Conservation (phyloP, 371 early-diverging fungal genomes). For the Cokeromyces recurvatus region DNA sequence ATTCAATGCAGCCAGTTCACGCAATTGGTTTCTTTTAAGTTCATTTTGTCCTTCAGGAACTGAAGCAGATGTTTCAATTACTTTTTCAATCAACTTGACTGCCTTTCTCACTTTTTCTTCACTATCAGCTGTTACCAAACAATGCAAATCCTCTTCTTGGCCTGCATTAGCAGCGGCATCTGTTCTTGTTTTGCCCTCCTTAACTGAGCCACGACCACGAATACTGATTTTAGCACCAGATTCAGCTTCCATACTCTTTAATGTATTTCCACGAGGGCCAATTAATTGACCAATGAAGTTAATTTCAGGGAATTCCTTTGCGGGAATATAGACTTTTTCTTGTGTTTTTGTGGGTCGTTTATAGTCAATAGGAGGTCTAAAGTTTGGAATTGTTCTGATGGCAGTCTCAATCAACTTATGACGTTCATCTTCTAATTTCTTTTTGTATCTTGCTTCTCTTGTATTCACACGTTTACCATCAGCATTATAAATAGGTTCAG, state of each 20-base stretch:
- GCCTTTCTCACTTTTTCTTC: constrained; percentile 87
- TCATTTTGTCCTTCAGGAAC: constrained; percentile 95
- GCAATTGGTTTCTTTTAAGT: constrained; percentile 88
- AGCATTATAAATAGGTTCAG: constrained; percentile 86
- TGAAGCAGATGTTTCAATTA: constrained; percentile 91
- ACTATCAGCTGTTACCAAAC: constrained; percentile 84
- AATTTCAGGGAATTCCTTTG: constrained; percentile 91
- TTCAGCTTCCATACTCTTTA: constrained; percentile 91
- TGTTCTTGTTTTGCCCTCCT: constrained; percentile 85
- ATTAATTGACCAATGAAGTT: constrained; percentile 97
- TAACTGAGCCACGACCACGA: constrained; percentile 94
- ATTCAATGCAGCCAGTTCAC: constrained; percentile 93
- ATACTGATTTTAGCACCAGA: constrained; percentile 95
- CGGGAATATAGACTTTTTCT: constrained; percentile 95
- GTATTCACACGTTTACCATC: constrained; percentile 96
- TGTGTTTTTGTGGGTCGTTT: constrained; percentile 74
- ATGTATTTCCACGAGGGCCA: constrained; percentile 95
- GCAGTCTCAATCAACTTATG: constrained; percentile 82
- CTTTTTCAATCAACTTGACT: constrained; percentile 82
- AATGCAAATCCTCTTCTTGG: constrained; percentile 94
- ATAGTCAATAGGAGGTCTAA: constrained; percentile 90
- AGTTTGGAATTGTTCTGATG: constrained; percentile 71
- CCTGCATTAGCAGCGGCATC: constrained; percentile 69
- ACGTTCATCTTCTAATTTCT: constrained; percentile 93
- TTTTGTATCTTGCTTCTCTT: constrained; percentile 85